These are phyloP conservation scores for Sugiyamaella qingdaonensis DNA, from an alignment of 805 yeast species.

Conservation along the genomic window DNA sequence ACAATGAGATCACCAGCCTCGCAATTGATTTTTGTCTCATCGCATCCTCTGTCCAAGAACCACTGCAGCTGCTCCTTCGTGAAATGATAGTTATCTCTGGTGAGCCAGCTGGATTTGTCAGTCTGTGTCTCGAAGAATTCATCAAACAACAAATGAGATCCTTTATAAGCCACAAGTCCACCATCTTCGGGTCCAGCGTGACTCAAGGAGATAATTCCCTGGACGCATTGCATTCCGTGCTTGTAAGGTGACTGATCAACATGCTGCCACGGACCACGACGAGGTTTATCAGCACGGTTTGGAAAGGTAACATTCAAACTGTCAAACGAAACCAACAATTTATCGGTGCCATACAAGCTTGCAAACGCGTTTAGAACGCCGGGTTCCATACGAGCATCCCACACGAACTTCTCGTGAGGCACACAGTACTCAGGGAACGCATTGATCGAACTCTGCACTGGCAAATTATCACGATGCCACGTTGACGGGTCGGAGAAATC, in stretches of 20 bases:
- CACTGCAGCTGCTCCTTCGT: neutral
- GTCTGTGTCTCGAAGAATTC: neutral
- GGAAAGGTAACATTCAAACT: neutral
- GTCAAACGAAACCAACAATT: neutral
- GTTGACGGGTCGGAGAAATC: neutral
- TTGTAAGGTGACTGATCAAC: neutral
- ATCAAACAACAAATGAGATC: neutral
- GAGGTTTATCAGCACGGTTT: neutral
- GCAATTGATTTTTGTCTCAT: neutral
- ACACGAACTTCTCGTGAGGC: neutral
- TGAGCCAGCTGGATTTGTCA: neutral
- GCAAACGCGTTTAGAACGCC: neutral
- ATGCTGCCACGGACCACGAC: neutral
- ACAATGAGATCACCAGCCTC: neutral
- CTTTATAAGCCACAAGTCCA: neutral
- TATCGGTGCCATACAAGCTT: neutral
- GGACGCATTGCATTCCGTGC: neutral
- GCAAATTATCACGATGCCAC: neutral
- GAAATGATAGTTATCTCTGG: neutral
- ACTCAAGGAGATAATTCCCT: neutral
- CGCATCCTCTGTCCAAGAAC: neutral
- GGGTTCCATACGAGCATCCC: conserved; percentile 1
- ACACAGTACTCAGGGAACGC: neutral
- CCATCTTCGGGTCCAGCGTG: neutral
- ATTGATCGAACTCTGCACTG: neutral